Evolutionary conservation across 2,329 filamentous ascomycete genomes (phyloP), one percentile per base, ranked within the genome.

Genomic region (Botrytis porri): DNA sequence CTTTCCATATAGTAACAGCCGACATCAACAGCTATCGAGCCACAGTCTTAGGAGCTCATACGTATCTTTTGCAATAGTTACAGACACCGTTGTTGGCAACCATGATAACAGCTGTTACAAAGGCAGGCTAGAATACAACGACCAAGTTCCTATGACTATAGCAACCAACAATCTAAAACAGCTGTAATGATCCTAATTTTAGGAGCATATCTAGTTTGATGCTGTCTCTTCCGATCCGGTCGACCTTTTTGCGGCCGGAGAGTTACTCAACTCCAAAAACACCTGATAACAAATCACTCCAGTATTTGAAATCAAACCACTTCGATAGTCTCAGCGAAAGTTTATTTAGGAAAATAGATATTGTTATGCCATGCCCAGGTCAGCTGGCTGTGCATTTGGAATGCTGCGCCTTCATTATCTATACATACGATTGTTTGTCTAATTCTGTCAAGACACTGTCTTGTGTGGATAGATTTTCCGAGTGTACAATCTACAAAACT

Each of bases 371-470:
- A 62, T 39, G 14, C 2, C 10, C 6, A 4, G 8, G 29, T 65
- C 32, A 16, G 20, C 20, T 22, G 29, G 25, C 48, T 32, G 20
- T 35, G 62, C 29, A 48, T 32, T 35, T 41, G 16, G 22, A 48
- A 45, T 25, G 41, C 41, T 45, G 62, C 62, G 29, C 41, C 20
- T 57, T 57, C 6, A n/a, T 65, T 22, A 37, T 35, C 29, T 65
- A 35, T 25, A n/a, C 18, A 18, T 57, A 29, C 60, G 7, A 41
- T 16, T 35, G 60, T n/a, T 41, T 37, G 60, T 48, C 43, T 65
- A 51, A 65, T 65, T 65, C 51, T 32, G 32, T 48, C 63, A 51
- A 65, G 63, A 65, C 63, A 51, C 43, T 51, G 43, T 37, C 35
- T 62, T 39, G 37, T 29, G n/a, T 39, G 25, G 25, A 25, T 10